Base-by-base conservation (phyloP, 805 yeast species). In the Saccharomycopsis guyanensis region DNA sequence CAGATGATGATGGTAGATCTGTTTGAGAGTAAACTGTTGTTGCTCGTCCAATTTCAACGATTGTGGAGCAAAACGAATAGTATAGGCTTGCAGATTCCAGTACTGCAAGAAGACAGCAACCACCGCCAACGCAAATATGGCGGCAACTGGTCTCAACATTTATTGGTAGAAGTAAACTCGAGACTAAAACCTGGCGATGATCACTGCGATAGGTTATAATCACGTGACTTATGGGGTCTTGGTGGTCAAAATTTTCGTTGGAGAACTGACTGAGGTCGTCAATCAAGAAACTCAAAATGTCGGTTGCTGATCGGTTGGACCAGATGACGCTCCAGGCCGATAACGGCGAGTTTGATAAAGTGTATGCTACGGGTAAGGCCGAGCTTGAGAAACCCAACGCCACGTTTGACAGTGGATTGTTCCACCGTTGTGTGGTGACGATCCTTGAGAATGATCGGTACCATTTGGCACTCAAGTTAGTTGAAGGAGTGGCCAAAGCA, bases 1-100 rank as follows among this genome's bases (percentile, higher is more conserved):
- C 0, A 80, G 68, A 42, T 77, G 78, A 55, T 77, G 82, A 56
- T 81, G 86, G 55, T 66, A 77, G 3, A 81, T 70, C 56, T 81
- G 86, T 54, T 69, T 77, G 23, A 80, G 52, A n/a, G 56, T 54
- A 52, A 68, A 66, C 13, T n/a, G n/a, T n/a, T n/a, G n/a, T n/a
- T n/a, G n/a, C n/a, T n/a, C n/a, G n/a, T n/a, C n/a, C n/a, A n/a
- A n/a, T n/a, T n/a, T n/a, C n/a, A n/a, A n/a, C n/a, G n/a, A n/a
- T n/a, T n/a, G n/a, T n/a, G n/a, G n/a, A n/a, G n/a, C n/a, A n/a
- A n/a, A n/a, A n/a, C n/a, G n/a, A n/a, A n/a, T n/a, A n/a, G n/a
- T n/a, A n/a, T n/a, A n/a, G n/a, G n/a, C n/a, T n/a, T n/a, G n/a
- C n/a, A n/a, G n/a, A n/a, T n/a, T n/a, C n/a, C n/a, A n/a, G n/a